Percentiles rank a stretch among this genome's conserved stretches.
Conservation (phyloP, 495 filamentous ascomycete genomes). For the Xylaria venustula region DNA sequence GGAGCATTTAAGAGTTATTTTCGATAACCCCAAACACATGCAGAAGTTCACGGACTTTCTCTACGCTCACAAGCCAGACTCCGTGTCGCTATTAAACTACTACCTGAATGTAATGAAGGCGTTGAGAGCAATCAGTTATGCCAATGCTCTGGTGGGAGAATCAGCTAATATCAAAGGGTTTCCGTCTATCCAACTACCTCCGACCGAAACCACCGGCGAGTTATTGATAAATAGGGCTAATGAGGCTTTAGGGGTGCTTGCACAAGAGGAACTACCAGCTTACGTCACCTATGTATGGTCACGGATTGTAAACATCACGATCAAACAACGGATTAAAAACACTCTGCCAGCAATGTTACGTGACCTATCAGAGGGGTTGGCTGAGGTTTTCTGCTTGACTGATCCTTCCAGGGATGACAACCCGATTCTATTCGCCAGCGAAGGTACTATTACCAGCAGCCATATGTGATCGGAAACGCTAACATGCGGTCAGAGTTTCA, state of each 20-base stretch:
- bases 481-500: slow-evolving; percentile 50
- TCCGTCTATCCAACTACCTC: slow-evolving; percentile 29
- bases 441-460: slow-evolving; percentile 50
- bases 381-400: slow-evolving; percentile 74
- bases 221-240: slow-evolving; percentile 58
- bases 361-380: slow-evolving; percentile 66
- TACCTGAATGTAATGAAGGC: slow-evolving; percentile 69
- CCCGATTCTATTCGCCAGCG: slow-evolving; percentile 75
- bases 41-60: slow-evolving; percentile 65
- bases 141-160: slow-evolving; percentile 59
- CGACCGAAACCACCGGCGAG: slow-evolving; percentile 47
- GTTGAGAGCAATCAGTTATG: slow-evolving; percentile 67
- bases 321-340: slow-evolving; percentile 57
- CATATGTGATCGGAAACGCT: not conserved
- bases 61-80: slow-evolving; percentile 57
- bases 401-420: slow-evolving; percentile 73
- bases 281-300: slow-evolving; percentile 65
- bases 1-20: slow-evolving; percentile 62
- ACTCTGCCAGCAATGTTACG: slow-evolving; percentile 52
- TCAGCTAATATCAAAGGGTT: slow-evolving; percentile 49
- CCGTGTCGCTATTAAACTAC: slow-evolving; percentile 65
- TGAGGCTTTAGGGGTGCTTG: slow-evolving; percentile 58
- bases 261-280: slow-evolving; percentile 65
- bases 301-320: slow-evolving; percentile 55
- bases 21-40: slow-evolving; percentile 61